Percentiles rank a stretch among this genome's conserved stretches.
These are phyloP conservation scores for Syzygium oleosum DNA, from an alignment of 345 rosid genomes.

Conservation along the genomic window DNA sequence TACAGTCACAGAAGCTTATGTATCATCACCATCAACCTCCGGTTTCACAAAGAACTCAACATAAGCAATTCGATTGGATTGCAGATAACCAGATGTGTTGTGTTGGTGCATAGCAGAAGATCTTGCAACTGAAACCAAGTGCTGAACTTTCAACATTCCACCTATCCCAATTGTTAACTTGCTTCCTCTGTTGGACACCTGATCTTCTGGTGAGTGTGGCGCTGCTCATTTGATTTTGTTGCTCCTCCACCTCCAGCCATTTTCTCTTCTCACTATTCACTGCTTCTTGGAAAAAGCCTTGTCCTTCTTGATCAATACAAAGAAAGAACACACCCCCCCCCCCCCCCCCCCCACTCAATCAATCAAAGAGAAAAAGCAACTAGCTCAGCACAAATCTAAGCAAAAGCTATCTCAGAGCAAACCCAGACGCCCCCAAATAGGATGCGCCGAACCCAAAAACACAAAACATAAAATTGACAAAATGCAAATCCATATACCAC, in stretches of 20 bases:
- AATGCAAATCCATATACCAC: background rate
- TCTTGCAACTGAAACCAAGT: conserved; percentile 74
- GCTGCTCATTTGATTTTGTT: conserved; percentile 56
- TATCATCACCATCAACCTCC: conserved; percentile 33
- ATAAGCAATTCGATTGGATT: conserved; percentile 61
- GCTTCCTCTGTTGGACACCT: conserved; percentile 75
- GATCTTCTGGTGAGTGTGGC: conserved; percentile 86
- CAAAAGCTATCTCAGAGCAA: background rate
- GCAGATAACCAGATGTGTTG: conserved; percentile 59
- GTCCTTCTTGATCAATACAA: background rate
- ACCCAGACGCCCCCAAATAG: background rate
- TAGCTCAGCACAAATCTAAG: background rate
- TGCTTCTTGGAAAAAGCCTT: background rate
- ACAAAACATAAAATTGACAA: background rate
- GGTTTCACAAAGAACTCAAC: conserved; percentile 72
- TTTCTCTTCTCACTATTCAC: background rate
- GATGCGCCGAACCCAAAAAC: background rate
- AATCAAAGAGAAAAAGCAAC: background rate
- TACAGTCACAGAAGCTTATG: background rate
- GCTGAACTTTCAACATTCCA: conserved; percentile 89
- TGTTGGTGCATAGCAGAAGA: conserved; percentile 22
- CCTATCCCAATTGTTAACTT: conserved; percentile 81
- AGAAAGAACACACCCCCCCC: background rate
- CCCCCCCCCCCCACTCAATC: background rate
- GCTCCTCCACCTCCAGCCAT: conserved; percentile 42